phyloP scores from a whole-genome alignment of 768 basidiomycete species.

The Leccinum variicolor region DNA sequence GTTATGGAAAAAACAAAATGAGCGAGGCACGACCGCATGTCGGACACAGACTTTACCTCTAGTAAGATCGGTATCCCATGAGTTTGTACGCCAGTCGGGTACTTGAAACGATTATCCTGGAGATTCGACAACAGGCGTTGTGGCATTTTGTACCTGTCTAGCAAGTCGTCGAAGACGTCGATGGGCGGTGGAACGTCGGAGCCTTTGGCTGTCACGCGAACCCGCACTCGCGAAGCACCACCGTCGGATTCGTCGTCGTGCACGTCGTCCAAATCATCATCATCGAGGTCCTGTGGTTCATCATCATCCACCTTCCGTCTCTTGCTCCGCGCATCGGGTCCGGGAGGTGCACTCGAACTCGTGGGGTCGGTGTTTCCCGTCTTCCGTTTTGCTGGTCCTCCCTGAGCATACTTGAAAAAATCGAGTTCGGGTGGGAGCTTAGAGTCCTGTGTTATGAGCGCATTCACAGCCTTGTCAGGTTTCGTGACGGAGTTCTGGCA shows the following conservation, averaged over 20 bases:
- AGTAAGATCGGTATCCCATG: constrained; percentile 77
- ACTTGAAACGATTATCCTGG: constrained; percentile 50
- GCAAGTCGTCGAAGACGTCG: constrained; percentile 57
- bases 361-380: constrained; percentile 15
- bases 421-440: constrained; percentile 78
- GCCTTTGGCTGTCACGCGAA: constrained; percentile 77
- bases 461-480: constrained; percentile 22
- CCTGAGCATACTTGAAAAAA: constrained; percentile 86
- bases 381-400: constrained; percentile 53
- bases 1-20: not conserved
- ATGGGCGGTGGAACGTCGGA: constrained; percentile 59
- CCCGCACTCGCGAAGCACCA: constrained; percentile 34
- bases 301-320: constrained; percentile 29
- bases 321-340: constrained; percentile 19
- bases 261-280: constrained; percentile 20
- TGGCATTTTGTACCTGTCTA: constrained; percentile 54
- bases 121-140: constrained; percentile 66
- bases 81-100: constrained; percentile 81
- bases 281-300: constrained; percentile 19
- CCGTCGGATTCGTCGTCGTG: constrained; percentile 21
- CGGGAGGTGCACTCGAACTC: constrained; percentile 9
- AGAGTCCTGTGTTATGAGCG: constrained; percentile 29
- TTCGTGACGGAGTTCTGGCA: constrained; percentile 24
- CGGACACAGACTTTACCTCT: constrained; percentile 46
- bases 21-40: not conserved